Conservation (phyloP, 108 stramenopile genomes). For the Cylindrotheca closterium region DNA sequence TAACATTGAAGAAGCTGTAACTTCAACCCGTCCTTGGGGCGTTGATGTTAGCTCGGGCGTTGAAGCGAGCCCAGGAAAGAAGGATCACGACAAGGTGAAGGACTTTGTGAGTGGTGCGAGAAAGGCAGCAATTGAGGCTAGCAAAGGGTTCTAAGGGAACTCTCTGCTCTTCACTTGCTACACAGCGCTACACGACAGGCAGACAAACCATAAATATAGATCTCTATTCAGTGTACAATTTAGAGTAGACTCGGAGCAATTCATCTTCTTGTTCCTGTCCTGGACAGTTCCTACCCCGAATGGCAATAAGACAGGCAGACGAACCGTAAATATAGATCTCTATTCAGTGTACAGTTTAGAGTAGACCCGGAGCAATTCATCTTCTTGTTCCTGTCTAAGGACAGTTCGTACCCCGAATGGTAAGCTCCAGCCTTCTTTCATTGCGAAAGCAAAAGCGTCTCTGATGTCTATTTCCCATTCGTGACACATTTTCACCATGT, state of each 20-base stretch:
- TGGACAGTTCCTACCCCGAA: constrained; percentile 82
- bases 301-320: too few relatives aligned
- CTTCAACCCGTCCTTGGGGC: constrained; percentile 80
- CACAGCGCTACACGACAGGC: too few relatives aligned
- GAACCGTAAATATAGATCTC: too few relatives aligned
- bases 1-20: constrained; percentile 81
- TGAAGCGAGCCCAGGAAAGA: constrained; percentile 83
- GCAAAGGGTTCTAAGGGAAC: constrained; percentile 81
- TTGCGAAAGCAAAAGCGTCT: constrained; percentile 75
- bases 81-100: constrained; percentile 82
- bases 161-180: too few relatives aligned
- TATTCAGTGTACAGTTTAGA: constrained; percentile 1
- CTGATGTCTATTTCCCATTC: constrained; percentile 73
- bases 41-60: constrained; percentile 96
- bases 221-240: too few relatives aligned
- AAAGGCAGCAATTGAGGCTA: constrained; percentile 72
- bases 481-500: constrained; percentile 59
- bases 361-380: constrained; percentile 60
- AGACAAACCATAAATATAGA: too few relatives aligned
- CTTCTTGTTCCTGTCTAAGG: constrained; percentile 80
- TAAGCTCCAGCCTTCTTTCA: constrained; percentile 82
- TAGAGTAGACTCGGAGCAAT: constrained; percentile 49
- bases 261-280: constrained; percentile 83
- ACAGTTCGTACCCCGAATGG: constrained; percentile 86
- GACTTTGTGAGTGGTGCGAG: constrained; percentile 78